Percentiles rank a stretch among this genome's conserved stretches.
phyloP scores from a whole-genome alignment of 306 rosid genomes.

The Neltuma alba region DNA sequence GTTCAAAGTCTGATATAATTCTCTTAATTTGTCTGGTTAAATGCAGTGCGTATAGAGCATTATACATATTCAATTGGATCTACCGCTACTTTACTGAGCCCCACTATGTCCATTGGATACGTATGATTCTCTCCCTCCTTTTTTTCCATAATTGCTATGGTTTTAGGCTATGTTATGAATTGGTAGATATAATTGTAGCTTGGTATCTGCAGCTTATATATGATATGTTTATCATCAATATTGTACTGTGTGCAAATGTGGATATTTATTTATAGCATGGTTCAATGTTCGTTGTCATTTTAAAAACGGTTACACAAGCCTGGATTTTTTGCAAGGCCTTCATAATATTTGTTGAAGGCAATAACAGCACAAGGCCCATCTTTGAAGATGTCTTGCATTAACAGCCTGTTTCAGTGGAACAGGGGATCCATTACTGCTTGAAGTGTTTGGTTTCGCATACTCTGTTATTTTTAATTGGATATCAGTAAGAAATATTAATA shows the following conservation, averaged over 20 bases:
- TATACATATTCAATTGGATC: slow-evolving; percentile 86
- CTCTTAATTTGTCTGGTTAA: slow-evolving; percentile 11
- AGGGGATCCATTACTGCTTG: background rate
- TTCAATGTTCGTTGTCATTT: slow-evolving; percentile 17
- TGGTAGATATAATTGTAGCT: background rate
- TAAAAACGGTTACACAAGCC: background rate
- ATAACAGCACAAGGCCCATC: background rate
- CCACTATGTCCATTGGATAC: slow-evolving; percentile 79
- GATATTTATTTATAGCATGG: background rate
- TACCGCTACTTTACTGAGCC: slow-evolving; percentile 91
- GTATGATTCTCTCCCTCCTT: slow-evolving; percentile 50
- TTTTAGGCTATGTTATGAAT: slow-evolving; percentile 1
- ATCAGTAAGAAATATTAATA: too few species aligned
- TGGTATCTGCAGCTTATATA: background rate
- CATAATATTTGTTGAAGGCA: slow-evolving; percentile 10
- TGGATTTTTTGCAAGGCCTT: slow-evolving; percentile 22
- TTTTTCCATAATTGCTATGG: slow-evolving; percentile 4
- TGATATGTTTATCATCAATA: slow-evolving; percentile 6
- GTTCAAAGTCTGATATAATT: slow-evolving; percentile 15
- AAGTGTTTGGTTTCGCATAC: background rate
- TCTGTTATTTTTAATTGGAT: background rate
- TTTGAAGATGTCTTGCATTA: slow-evolving; percentile 1
- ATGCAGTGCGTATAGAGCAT: slow-evolving; percentile 85
- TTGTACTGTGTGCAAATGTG: slow-evolving; percentile 5
- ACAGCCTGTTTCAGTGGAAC: background rate